Conservation (phyloP, 805 yeast genomes). For the Starmerella tilneyi region DNA sequence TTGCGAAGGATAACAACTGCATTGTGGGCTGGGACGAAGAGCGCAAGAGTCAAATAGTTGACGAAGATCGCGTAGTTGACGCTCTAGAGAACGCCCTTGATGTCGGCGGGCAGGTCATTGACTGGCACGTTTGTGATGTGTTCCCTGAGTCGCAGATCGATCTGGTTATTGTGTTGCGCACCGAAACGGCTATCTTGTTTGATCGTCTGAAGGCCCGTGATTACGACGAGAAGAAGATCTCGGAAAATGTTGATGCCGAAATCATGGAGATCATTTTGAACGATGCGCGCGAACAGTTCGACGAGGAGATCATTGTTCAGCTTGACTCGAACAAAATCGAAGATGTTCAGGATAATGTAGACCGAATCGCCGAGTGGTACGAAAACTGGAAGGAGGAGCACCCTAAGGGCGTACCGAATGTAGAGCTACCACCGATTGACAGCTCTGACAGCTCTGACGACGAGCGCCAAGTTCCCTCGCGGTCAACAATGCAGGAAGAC, state of each 20-base stretch:
- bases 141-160: conserved; percentile 91
- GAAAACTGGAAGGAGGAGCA: conserved; percentile 53
- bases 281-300: conserved; percentile 79
- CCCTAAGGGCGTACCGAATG: conserved; percentile 23
- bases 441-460: conserved; percentile 20
- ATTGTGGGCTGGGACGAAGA: conserved; percentile 78
- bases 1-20: conserved; percentile 67
- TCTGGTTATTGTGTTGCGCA: conserved; percentile 76
- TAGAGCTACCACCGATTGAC: conserved; percentile 16
- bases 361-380: conserved; percentile 64
- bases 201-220: conserved; percentile 69
- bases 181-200: conserved; percentile 59
- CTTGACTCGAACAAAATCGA: conserved; percentile 61
- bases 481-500: neutral
- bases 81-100: conserved; percentile 65
- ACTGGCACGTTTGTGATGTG: conserved; percentile 96
- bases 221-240: conserved; percentile 70
- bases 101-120: conserved; percentile 80
- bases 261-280: conserved; percentile 85
- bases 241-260: conserved; percentile 90
- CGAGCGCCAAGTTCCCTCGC: conserved; percentile 11
- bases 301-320: conserved; percentile 70
- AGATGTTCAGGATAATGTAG: conserved; percentile 73
- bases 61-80: conserved; percentile 81
- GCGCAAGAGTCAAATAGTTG: conserved; percentile 78